Percentiles rank a stretch among this genome's conserved stretches.
Evolutionary conservation across 345 rosid genomes (phyloP).

Genomic region (Populus pruinosa): DNA sequence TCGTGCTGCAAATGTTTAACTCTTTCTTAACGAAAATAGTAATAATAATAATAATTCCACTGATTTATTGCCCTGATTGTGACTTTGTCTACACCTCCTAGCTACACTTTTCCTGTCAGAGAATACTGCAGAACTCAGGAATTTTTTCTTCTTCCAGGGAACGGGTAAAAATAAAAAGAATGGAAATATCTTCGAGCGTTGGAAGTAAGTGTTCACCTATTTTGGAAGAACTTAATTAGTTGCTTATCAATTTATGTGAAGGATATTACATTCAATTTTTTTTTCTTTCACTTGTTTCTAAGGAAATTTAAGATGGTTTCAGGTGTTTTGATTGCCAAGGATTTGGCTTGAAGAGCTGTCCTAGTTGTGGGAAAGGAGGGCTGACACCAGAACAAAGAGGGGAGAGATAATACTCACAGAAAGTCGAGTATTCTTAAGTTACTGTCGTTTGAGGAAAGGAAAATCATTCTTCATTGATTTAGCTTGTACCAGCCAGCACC

Average conservation of each 20-base stretch:
- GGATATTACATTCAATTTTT: not conserved
- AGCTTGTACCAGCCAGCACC: not conserved
- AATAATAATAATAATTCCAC: too few species aligned
- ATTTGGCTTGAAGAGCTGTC: constrained; percentile 72
- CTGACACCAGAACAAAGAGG: constrained; percentile 19
- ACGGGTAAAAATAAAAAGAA: constrained; percentile 76
- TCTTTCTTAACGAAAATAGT: too few species aligned
- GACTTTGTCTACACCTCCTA: not conserved
- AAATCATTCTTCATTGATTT: not conserved
- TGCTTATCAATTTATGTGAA: not conserved
- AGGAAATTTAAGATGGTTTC: constrained; percentile 7
- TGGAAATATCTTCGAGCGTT: constrained; percentile 79
- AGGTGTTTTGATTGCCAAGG: constrained; percentile 88
- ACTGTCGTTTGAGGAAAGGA: not conserved
- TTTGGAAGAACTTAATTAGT: not conserved
- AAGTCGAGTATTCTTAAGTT: not conserved
- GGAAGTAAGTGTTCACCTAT: constrained; percentile 55
- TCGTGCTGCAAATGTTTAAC: not conserved
- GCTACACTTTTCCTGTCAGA: not conserved
- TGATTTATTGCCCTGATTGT: too few species aligned
- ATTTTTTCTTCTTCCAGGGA: constrained; percentile 35
- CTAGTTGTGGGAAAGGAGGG: constrained; percentile 69
- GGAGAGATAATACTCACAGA: not conserved
- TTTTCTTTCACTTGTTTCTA: not conserved
- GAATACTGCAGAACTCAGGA: too few species aligned